Base-by-base conservation (phyloP, 1,284 basidiomycete species). In the Malassezia globosa region DNA sequence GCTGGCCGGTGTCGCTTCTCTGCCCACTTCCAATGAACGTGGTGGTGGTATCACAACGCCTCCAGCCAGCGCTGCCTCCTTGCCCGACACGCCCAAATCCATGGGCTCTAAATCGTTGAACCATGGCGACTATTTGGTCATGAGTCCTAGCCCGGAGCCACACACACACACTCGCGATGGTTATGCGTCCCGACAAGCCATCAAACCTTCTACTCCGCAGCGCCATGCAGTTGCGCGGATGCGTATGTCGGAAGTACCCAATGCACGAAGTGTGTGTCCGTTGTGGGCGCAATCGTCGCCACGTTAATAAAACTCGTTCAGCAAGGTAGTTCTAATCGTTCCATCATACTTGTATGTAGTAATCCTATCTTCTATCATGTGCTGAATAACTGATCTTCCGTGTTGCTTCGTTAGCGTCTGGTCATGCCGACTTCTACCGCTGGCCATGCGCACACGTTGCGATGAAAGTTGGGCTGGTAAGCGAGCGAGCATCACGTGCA, bases 241-340 rank as follows among this genome's bases (percentile, higher is more conserved):
- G n/a, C n/a, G 42, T 21, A 14, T 7, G 7, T 18, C 33, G 24
- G 31, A 41, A 5, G 13, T 21, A 19, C n/a, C 26, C 18, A 36
- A 18, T 14, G n/a, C 26, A 22, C 48, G 48, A 2, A 16, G 19
- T 13, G 26, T 40, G 16, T 37, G 37, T 11, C 48, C 48, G 10
- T 18, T 51, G 24, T 51, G 48, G 48, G 48, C 48, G 5, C 48
- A 51, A 42, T 22, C 48, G 16, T 27, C 40, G n/a, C 37, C 21
- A 21, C 38, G 36, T 19, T 37, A 18, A n/a, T 25, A 21, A 24
- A 24, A 18, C 26, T 8, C 35, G 11, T 25, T 22, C 38, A 21
- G 5, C n/a, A n/a, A n/a, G n/a, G n/a, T n/a, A n/a, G n/a, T n/a
- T n/a, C n/a, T n/a, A n/a, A n/a, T n/a, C n/a, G n/a, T n/a, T n/a